phyloP scores from a whole-genome alignment of 352 stramenopile species.

The Pythium plurisporium region DNA sequence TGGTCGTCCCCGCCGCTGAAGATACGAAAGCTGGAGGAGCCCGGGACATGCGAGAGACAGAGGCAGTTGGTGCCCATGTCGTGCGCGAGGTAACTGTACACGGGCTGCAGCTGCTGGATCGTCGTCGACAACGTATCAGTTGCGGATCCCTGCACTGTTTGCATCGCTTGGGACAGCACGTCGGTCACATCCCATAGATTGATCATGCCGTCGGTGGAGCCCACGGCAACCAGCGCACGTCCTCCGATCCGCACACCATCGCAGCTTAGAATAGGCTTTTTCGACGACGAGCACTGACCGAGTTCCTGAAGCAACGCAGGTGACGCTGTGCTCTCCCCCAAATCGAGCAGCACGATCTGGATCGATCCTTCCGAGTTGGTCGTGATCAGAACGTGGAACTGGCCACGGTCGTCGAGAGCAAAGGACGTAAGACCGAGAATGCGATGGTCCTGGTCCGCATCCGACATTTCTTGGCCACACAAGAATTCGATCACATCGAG shows the following conservation, averaged over 20 bases:
- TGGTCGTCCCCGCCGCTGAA: constrained; percentile 84
- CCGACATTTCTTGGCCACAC: constrained; percentile 49
- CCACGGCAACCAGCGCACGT: constrained; percentile 54
- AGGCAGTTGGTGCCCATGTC: constrained; percentile 80
- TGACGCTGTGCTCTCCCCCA: constrained; percentile 24
- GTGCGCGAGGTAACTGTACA: constrained; percentile 63
- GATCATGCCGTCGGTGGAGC: constrained; percentile 77
- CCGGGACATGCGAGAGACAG: constrained; percentile 34
- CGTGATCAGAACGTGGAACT: constrained; percentile 50
- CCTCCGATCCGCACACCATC: constrained; percentile 34
- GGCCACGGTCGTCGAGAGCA: constrained; percentile 20
- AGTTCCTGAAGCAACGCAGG: constrained; percentile 26
- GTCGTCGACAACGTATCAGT: neutral
- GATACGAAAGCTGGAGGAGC: constrained; percentile 39
- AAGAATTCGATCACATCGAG: constrained; percentile 49
- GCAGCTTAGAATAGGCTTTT: constrained; percentile 81
- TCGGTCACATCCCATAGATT: constrained; percentile 63
- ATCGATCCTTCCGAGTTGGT: constrained; percentile 76
- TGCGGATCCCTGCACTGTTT: neutral
- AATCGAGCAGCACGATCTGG: constrained; percentile 58
- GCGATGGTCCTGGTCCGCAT: constrained; percentile 73
- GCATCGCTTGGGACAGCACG: neutral
- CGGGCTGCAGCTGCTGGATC: constrained; percentile 34
- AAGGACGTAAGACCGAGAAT: constrained; percentile 75
- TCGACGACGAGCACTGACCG: constrained; percentile 49